Evolutionary conservation across 306 rosid species (phyloP).

Genomic region (Astragalus glycyphyllos): DNA sequence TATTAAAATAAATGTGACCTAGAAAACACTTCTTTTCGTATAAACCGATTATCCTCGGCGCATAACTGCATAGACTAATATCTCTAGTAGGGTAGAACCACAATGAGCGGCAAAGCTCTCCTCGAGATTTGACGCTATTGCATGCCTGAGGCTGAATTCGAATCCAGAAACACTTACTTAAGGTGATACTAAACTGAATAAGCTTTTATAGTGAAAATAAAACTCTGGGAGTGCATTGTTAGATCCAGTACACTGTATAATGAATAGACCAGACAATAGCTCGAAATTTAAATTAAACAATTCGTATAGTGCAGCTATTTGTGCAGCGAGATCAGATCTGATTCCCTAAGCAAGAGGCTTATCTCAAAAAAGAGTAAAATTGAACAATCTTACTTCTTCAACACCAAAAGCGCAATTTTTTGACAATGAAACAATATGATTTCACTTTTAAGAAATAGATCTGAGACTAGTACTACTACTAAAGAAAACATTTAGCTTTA

Average conservation of each 20-base stretch:
- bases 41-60: too few relatives aligned
- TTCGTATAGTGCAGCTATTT: background rate
- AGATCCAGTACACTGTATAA: constrained; percentile 12
- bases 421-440: background rate
- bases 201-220: background rate
- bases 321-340: constrained; percentile 30
- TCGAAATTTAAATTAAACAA: background rate
- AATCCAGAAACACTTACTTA: too few relatives aligned
- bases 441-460: constrained; percentile 28
- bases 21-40: too few relatives aligned
- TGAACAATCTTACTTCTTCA: background rate
- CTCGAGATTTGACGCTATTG: too few relatives aligned
- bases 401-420: background rate
- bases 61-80: too few relatives aligned
- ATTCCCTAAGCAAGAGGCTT: background rate
- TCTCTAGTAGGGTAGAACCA: too few relatives aligned
- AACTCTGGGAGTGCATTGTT: background rate
- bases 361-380: background rate
- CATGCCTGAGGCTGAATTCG: too few relatives aligned
- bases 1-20: too few relatives aligned
- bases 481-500: background rate
- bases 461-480: constrained; percentile 3
- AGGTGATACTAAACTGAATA: too few relatives aligned
- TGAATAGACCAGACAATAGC: constrained; percentile 10
- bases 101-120: too few relatives aligned